phyloP scores from a whole-genome alignment of 2,329 filamentous ascomycete species.

The Hypoxylon sp. region DNA sequence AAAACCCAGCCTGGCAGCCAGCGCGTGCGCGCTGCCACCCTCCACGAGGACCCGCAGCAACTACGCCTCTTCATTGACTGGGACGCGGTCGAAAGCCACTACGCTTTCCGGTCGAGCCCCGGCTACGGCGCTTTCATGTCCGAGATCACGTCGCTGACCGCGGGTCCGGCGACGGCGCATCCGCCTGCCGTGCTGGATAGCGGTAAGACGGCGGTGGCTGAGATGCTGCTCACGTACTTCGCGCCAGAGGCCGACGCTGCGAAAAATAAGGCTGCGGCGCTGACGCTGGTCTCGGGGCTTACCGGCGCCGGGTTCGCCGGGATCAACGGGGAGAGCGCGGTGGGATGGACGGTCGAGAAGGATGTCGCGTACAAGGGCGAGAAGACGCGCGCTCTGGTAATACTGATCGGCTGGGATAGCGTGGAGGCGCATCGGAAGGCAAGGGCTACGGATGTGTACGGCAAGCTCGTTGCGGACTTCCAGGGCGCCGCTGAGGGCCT shows the following conservation, averaged over 20 bases:
- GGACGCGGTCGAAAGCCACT: conserved; percentile 42
- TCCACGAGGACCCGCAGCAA: conserved; percentile 30
- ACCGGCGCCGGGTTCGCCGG: conserved; percentile 20
- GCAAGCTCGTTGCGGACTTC: conserved; percentile 23
- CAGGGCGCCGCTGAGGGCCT: conserved; percentile 8
- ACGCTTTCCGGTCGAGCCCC: conserved; percentile 32
- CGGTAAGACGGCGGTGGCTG: conserved; percentile 26
- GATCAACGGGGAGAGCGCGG: conserved; percentile 30
- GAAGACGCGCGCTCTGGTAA: conserved; percentile 35
- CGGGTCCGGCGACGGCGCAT: conserved; percentile 16
- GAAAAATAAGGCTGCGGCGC: conserved; percentile 19
- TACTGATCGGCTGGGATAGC: conserved; percentile 43
- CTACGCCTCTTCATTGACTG: conserved; percentile 46
- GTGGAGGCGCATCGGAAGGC: conserved; percentile 36
- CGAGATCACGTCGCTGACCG: conserved; percentile 6
- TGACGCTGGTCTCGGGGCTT: conserved; percentile 9
- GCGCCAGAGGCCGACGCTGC: conserved; percentile 15
- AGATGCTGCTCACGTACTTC: conserved; percentile 44
- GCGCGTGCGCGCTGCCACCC: conserved; percentile 32
- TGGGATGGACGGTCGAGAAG: conserved; percentile 43
- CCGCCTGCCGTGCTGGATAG: conserved; percentile 35
- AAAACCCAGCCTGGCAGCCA: conserved; percentile 36
- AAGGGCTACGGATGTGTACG: conserved; percentile 32
- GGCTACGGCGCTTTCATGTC: conserved; percentile 33
- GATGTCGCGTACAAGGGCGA: conserved; percentile 38